A percentile compares a stretch with the other conserved stretches of the same genome.
These are phyloP conservation scores for Phellinidium pouzarii DNA, from an alignment of 1,284 basidiomycete species.

Conservation along the genomic window DNA sequence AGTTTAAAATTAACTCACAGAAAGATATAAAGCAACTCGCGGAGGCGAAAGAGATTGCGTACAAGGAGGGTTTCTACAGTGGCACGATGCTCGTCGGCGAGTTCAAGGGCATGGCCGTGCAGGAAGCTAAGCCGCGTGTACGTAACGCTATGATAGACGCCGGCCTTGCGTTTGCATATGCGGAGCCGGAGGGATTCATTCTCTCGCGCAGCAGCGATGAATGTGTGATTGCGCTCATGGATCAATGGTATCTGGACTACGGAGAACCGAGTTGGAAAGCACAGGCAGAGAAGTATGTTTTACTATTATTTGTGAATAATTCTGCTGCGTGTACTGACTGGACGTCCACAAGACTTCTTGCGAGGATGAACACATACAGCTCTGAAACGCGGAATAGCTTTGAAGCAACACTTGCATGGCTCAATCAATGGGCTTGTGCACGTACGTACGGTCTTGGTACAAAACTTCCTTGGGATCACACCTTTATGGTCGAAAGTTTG, in stretches of 20 bases:
- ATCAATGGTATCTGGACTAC: constrained; percentile 99
- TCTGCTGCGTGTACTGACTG: constrained; percentile 13
- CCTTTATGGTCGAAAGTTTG: constrained; percentile 94
- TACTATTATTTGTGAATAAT: not conserved
- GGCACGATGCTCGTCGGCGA: constrained; percentile 88
- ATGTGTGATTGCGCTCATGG: constrained; percentile 96
- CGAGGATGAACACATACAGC: constrained; percentile 86
- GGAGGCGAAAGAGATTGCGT: constrained; percentile 96
- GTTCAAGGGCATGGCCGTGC: constrained; percentile 82
- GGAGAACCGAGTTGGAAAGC: constrained; percentile 88
- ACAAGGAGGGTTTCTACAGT: constrained; percentile 97
- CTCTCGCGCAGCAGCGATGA: constrained; percentile 90
- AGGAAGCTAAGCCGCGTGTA: constrained; percentile 89
- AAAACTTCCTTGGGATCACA: constrained; percentile 93
- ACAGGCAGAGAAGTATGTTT: constrained; percentile 72
- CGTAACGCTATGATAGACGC: constrained; percentile 77
- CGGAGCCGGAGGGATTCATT: constrained; percentile 92
- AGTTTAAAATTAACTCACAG: constrained; percentile 93
- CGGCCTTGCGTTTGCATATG: constrained; percentile 83
- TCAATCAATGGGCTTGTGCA: constrained; percentile 99
- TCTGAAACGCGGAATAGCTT: constrained; percentile 89
- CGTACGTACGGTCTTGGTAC: constrained; percentile 96
- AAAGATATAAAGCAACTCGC: constrained; percentile 91
- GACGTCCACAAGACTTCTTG: constrained; percentile 52
- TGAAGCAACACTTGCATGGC: constrained; percentile 89